Percentiles rank a stretch among this genome's conserved stretches.
Evolutionary conservation across 345 rosid genomes (phyloP).

Genomic region (Draba incana): DNA sequence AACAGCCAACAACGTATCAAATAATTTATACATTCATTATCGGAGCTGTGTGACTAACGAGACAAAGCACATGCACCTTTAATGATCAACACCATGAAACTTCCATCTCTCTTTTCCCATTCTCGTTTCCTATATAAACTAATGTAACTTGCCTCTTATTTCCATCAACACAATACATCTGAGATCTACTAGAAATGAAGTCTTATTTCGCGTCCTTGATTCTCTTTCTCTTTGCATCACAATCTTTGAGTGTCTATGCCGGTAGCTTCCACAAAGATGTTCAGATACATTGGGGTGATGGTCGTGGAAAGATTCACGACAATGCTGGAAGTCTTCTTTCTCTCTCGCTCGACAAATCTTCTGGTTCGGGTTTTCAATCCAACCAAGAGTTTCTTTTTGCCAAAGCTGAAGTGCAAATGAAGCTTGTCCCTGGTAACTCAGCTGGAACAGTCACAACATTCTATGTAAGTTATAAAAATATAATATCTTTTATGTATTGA

Average conservation of each 20-base stretch:
- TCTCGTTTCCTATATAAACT: slow-evolving; percentile 33
- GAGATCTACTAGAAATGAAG: slow-evolving; percentile 31
- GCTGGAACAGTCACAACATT: slow-evolving; percentile 64
- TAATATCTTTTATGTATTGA: neutral
- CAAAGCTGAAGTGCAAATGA: slow-evolving; percentile 56
- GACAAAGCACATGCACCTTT: slow-evolving; percentile 33
- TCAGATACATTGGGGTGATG: slow-evolving; percentile 65
- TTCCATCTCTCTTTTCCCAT: slow-evolving; percentile 22
- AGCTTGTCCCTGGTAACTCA: slow-evolving; percentile 62
- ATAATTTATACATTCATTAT: neutral
- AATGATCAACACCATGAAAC: slow-evolving; percentile 30
- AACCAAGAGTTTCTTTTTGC: slow-evolving; percentile 56
- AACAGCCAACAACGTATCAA: slow-evolving; percentile 34
- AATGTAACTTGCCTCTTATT: slow-evolving; percentile 9
- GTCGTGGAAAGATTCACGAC: slow-evolving; percentile 58
- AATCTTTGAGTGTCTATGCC: slow-evolving; percentile 31
- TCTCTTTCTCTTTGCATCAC: slow-evolving; percentile 30
- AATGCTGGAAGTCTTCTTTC: slow-evolving; percentile 58
- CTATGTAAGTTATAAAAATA: slow-evolving; percentile 45
- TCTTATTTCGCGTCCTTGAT: slow-evolving; percentile 26
- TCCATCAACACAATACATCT: slow-evolving; percentile 37
- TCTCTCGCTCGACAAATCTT: slow-evolving; percentile 57
- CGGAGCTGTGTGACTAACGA: slow-evolving; percentile 29
- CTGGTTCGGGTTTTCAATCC: slow-evolving; percentile 69
- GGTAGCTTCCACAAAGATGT: slow-evolving; percentile 51